phyloP scores from a whole-genome alignment of 2,329 filamentous ascomycete species.

The Hypoxylon sp. region DNA sequence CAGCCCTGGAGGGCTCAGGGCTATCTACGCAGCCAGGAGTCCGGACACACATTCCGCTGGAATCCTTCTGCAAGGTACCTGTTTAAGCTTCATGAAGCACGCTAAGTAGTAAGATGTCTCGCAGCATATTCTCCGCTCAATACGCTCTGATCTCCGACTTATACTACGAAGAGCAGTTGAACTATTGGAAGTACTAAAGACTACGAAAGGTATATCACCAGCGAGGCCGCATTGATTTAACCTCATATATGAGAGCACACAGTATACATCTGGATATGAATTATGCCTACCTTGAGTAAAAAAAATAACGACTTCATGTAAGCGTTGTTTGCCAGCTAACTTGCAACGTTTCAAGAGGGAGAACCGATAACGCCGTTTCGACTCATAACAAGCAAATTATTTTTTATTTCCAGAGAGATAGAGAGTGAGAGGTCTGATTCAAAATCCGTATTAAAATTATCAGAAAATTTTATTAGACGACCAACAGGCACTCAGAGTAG shows the following conservation, averaged over 20 bases:
- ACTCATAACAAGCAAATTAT: not conserved
- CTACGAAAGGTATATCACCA: not conserved
- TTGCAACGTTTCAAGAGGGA: not conserved
- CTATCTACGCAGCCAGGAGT: slow-evolving; percentile 1
- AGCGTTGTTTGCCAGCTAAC: not conserved
- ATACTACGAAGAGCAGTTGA: not conserved
- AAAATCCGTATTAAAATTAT: not conserved
- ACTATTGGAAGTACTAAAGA: not conserved
- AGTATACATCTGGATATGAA: not conserved
- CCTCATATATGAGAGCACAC: not conserved
- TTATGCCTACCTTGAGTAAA: not conserved
- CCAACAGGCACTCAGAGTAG: not conserved
- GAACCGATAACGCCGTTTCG: not conserved
- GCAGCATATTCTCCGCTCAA: not conserved
- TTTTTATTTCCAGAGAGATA: not conserved
- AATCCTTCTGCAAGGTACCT: slow-evolving; percentile 6
- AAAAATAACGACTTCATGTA: not conserved
- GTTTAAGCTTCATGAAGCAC: not conserved
- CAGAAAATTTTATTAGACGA: not conserved
- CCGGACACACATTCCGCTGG: not conserved
- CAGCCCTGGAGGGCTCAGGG: not conserved
- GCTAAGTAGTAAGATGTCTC: not conserved
- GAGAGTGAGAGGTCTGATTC: not conserved
- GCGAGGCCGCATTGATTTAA: not conserved
- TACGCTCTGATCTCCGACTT: not conserved